Evolutionary conservation across 495 filamentous ascomycete genomes (phyloP).

Genomic region (Endocarpon pusillum): DNA sequence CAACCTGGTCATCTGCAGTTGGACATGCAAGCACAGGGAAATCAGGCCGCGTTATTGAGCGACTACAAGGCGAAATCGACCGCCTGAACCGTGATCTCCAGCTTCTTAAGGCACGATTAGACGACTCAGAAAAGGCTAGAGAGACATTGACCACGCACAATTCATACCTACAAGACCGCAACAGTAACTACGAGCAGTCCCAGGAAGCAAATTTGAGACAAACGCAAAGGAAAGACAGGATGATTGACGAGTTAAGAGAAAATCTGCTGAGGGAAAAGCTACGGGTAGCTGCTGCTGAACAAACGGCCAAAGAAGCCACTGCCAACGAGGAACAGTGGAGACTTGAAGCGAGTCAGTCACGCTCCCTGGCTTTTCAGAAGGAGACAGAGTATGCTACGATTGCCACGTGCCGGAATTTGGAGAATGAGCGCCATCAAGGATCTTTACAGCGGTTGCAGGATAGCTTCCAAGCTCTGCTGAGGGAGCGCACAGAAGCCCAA

Average conservation of each 20-base stretch:
- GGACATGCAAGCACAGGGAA: slow-evolving; percentile 72
- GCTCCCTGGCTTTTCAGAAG: slow-evolving; percentile 1
- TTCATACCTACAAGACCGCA: slow-evolving; percentile 37
- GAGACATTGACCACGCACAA: slow-evolving; percentile 60
- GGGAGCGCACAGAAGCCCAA: not conserved
- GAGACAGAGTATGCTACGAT: not conserved
- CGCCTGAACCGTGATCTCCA: slow-evolving; percentile 63
- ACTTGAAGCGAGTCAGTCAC: not conserved
- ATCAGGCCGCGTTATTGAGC: slow-evolving; percentile 84
- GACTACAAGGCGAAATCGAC: slow-evolving; percentile 76
- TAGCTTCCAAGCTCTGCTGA: not conserved
- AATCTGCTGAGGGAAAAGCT: slow-evolving; percentile 50
- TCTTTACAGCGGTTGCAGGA: not conserved
- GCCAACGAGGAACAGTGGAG: not conserved
- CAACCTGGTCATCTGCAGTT: slow-evolving; percentile 52
- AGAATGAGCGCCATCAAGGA: not conserved
- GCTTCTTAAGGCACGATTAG: slow-evolving; percentile 50
- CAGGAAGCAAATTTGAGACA: slow-evolving; percentile 59
- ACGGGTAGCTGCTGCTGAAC: slow-evolving; percentile 44
- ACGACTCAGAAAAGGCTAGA: slow-evolving; percentile 55
- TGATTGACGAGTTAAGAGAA: slow-evolving; percentile 54
- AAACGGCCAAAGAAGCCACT: not conserved
- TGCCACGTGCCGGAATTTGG: not conserved
- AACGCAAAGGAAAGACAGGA: slow-evolving; percentile 60
- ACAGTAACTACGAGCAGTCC: slow-evolving; percentile 48